Base-by-base conservation (phyloP, 2,329 filamentous ascomycete species). In the Beauveria medogensis region DNA sequence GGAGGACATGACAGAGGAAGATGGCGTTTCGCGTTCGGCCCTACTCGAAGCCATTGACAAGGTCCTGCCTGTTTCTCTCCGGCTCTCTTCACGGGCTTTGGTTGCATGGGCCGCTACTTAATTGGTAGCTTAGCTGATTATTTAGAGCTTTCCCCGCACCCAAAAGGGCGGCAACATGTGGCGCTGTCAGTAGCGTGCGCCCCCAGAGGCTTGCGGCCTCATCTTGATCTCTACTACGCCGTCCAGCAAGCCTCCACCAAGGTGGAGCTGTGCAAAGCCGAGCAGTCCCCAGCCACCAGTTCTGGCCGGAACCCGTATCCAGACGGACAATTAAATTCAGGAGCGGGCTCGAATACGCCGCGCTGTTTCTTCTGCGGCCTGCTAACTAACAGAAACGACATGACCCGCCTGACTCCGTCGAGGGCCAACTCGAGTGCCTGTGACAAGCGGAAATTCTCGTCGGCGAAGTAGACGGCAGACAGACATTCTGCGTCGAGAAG, bases 21-120 rank as follows among this genome's bases (percentile, higher is more conserved):
- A 53, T 52, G 56, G 56, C 56, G 56, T 37, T 59, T 53, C 37
- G 37, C 8, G 50, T 60, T 60, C 58, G 58, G 58, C 26, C 58
- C 58, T 54, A 48, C 41, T 60, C 41, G 22, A 26, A 53, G 48
- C 48, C 48, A 30, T 53, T 44, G 8, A 24, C 41, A 10, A 43
- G 10, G 18, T 40, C 46, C 34, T 51, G 56, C 46, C 30, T 48
- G 46, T 43, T 47, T 58, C 22, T 58, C 46, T 52, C 22, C 9
- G 41, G 30, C 20, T 50, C 24, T 41, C 16, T 20, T n/a, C n/a
- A 30, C 26, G 37, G 37, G 37, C n/a, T 24, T 18, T 7, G 8
- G 44, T 18, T 18, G 34, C 40, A 24, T 48, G 22, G 18, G 34
- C 16, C 37, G 51, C 37, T 43, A 41, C 26, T 22, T 37, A 12